Base-by-base conservation (phyloP, 139 green algal species). In the Coelastrella sp. region DNA sequence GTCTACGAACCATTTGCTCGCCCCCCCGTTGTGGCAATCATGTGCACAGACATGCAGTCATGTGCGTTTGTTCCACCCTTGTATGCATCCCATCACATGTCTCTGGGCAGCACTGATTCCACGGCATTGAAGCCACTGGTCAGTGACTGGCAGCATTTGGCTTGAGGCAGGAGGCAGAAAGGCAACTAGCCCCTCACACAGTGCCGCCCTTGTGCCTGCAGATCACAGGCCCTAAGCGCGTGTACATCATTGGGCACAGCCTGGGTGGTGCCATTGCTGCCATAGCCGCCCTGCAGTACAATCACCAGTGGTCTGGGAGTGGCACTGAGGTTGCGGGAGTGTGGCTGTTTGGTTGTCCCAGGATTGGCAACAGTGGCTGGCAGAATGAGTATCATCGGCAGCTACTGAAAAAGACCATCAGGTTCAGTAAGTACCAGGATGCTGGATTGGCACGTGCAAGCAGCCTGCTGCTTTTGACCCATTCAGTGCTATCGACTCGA, bases 171-270 rank as follows among this genome's bases (percentile, higher is more conserved):
- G 1, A 47, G 32, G 32, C 32, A 47, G 32, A 5, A 10, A 71
- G 11, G 3, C 61, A 71, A 13, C 61, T 71, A 13, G n/a, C n/a
- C n/a, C n/a, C n/a, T n/a, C 61, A 71, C 61, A 2, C 61, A 71
- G 64, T 7, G 4, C 11, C 4, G 64, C 64, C 13, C 64, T 68
- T 68, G 11, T 68, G 61, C 61, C 16, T 11, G 8, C 68, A 76
- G 68, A 17, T 76, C 5, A 32, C 68, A 14, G 74, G 74, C 59
- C n/a, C 5, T 20, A 92, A 80, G 47, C 77, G 32, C 47, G 73
- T 86, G 5, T 86, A 73, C 77, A 73, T 91, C 77, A 80, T 80
- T 17, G 87, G 77, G 13, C 87, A 81, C 54, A 85, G 76, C 61
- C n/a, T 80, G 86, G 22, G 81, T 80, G 58, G 57, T 58, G 8